A percentile compares a stretch with the other conserved stretches of the same genome.
Evolutionary conservation across 352 stramenopile genomes (phyloP).

Genomic region (Globisporangium camurandrum): DNA sequence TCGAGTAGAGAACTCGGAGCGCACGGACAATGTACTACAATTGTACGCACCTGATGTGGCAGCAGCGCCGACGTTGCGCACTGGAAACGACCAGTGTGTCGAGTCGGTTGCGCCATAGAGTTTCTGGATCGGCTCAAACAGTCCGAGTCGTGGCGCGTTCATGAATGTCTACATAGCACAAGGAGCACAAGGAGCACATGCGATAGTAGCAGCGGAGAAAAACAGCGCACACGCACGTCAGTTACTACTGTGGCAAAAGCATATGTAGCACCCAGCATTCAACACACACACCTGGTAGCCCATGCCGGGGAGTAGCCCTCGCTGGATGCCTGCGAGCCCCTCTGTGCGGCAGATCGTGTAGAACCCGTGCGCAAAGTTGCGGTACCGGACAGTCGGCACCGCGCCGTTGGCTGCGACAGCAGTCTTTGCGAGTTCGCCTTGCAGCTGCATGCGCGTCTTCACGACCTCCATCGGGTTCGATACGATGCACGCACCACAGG

Average conservation of each 20-base stretch:
- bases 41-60: slow-evolving; percentile 54
- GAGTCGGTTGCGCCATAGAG: slow-evolving; percentile 77
- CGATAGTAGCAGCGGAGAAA: background rate
- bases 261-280: background rate
- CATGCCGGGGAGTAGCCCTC: slow-evolving; percentile 67
- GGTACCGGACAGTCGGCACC: slow-evolving; percentile 54
- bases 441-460: slow-evolving; percentile 87
- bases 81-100: slow-evolving; percentile 56
- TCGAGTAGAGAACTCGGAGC: background rate
- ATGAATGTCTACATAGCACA: slow-evolving; percentile 37
- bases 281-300: slow-evolving; percentile 53
- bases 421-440: slow-evolving; percentile 68
- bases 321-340: slow-evolving; percentile 70
- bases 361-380: slow-evolving; percentile 83
- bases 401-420: slow-evolving; percentile 18
- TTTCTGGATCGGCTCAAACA: slow-evolving; percentile 76
- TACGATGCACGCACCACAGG: slow-evolving; percentile 57
- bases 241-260: slow-evolving; percentile 3
- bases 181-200: background rate
- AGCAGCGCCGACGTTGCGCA: slow-evolving; percentile 69
- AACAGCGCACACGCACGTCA: background rate
- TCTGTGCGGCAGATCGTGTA: slow-evolving; percentile 77
- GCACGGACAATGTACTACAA: background rate
- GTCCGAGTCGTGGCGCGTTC: slow-evolving; percentile 68
- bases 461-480: slow-evolving; percentile 89